These are phyloP conservation scores for Aspergillus cejpii DNA, from an alignment of 2,329 filamentous ascomycete genomes.

Conservation along the genomic window DNA sequence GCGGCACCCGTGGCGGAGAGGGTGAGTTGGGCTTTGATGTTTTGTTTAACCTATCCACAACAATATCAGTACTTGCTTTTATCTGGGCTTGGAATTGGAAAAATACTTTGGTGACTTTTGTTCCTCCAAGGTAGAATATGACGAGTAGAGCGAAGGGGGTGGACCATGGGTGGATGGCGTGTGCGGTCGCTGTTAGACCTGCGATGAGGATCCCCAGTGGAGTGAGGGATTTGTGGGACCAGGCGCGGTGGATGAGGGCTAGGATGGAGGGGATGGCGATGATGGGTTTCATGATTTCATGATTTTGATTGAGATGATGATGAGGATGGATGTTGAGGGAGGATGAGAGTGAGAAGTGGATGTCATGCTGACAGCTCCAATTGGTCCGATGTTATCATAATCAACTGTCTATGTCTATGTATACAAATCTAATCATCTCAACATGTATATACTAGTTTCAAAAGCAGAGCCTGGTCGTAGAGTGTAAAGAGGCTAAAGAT, in stretches of 20 bases:
- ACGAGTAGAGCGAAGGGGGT: conserved; percentile 78
- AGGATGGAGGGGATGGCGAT: conserved; percentile 45
- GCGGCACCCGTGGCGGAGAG: conserved; percentile 64
- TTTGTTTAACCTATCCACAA: conserved; percentile 66
- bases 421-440: too few species aligned
- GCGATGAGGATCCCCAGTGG: conserved; percentile 67
- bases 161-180: conserved; percentile 89
- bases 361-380: too few species aligned
- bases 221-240: conserved; percentile 70
- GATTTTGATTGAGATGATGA: neutral
- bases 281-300: conserved; percentile 36
- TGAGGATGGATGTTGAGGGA: too few species aligned
- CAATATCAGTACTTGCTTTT: too few species aligned
- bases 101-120: conserved; percentile 76
- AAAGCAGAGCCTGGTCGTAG: neutral
- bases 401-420: too few species aligned
- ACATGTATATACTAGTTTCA: neutral
- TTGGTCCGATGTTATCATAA: too few species aligned
- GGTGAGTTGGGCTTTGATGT: conserved; percentile 75
- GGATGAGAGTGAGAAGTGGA: too few species aligned
- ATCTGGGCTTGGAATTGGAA: too few species aligned
- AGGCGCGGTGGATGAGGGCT: conserved; percentile 60
- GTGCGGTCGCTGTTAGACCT: conserved; percentile 64
- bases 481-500: too few species aligned
- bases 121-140: conserved; percentile 82